Evolutionary conservation across 352 stramenopile genomes (phyloP).

Genomic region (Pythium sukuiense): DNA sequence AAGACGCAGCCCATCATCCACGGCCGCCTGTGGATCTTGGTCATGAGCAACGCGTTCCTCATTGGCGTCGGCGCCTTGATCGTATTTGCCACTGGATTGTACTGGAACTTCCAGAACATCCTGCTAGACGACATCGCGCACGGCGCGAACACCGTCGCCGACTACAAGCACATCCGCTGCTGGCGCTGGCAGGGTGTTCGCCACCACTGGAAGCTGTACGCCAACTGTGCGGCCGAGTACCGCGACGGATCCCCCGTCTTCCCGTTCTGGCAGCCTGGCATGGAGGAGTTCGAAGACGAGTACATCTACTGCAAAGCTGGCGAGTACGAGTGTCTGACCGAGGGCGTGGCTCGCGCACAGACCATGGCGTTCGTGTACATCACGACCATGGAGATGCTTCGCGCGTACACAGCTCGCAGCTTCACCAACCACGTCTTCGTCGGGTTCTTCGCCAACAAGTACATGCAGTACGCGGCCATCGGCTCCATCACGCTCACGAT

Average conservation of each 20-base stretch:
- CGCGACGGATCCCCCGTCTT: constrained; percentile 29
- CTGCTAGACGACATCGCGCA: constrained; percentile 33
- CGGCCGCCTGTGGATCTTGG: constrained; percentile 34
- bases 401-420: constrained; percentile 47
- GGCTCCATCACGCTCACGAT: constrained; percentile 41
- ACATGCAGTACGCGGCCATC: constrained; percentile 43
- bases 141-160: constrained; percentile 18
- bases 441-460: constrained; percentile 39
- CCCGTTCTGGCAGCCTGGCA: constrained; percentile 3
- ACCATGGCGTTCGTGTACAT: constrained; percentile 53
- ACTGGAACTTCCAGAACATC: constrained; percentile 40
- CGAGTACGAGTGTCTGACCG: constrained; percentile 41
- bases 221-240: constrained; percentile 31
- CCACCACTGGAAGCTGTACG: constrained; percentile 30
- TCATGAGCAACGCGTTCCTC: constrained; percentile 33
- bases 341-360: constrained; percentile 40
- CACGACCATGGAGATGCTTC: constrained; percentile 51
- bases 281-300: constrained; percentile 21
- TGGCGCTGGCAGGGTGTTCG: constrained; percentile 28
- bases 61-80: constrained; percentile 31
- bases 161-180: constrained; percentile 33
- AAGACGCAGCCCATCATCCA: constrained; percentile 38
- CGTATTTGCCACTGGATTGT: constrained; percentile 33
- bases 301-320: constrained; percentile 27
- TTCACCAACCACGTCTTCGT: constrained; percentile 46